These are phyloP conservation scores for Cystobasidium slooffiae DNA, from an alignment of 1,284 basidiomycete species.

Conservation along the genomic window DNA sequence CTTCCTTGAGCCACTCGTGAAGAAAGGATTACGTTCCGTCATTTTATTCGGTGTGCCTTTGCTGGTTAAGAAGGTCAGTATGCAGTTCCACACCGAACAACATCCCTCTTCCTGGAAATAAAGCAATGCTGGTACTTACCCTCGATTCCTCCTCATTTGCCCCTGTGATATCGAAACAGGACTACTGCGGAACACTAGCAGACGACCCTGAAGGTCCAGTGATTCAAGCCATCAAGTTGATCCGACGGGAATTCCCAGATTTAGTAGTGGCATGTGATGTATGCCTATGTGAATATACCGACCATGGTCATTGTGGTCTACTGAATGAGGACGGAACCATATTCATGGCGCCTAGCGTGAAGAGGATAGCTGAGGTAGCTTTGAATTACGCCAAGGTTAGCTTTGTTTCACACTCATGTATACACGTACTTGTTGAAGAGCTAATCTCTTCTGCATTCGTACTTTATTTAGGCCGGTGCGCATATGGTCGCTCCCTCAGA, in stretches of 20 bases:
- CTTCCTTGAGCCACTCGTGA: conserved; percentile 83
- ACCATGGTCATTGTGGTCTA: conserved; percentile 94
- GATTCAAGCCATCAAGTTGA: conserved; percentile 81
- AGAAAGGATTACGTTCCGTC: conserved; percentile 87
- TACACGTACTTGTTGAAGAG: background rate
- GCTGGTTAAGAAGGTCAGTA: conserved; percentile 74
- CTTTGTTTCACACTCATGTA: background rate
- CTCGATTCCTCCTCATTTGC: too few species aligned
- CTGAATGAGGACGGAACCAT: conserved; percentile 54
- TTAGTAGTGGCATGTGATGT: conserved; percentile 92
- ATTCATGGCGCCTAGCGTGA: conserved; percentile 73
- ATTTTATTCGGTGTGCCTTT: conserved; percentile 97
- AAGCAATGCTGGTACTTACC: too few species aligned
- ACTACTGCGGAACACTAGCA: conserved; percentile 79
- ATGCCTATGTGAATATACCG: conserved; percentile 99
- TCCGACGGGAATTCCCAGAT: conserved; percentile 76
- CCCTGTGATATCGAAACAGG: conserved; percentile 61
- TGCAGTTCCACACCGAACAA: background rate
- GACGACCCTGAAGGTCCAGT: conserved; percentile 91
- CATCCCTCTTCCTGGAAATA: background rate
- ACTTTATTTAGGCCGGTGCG: conserved; percentile 70
- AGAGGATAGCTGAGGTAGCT: conserved; percentile 88
- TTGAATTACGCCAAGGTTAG: conserved; percentile 75
- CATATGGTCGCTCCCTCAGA: conserved; percentile 98
- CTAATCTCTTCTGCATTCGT: background rate